Base-by-base conservation (phyloP, 1,284 basidiomycete genomes). In the Heterobasidion irregulare region DNA sequence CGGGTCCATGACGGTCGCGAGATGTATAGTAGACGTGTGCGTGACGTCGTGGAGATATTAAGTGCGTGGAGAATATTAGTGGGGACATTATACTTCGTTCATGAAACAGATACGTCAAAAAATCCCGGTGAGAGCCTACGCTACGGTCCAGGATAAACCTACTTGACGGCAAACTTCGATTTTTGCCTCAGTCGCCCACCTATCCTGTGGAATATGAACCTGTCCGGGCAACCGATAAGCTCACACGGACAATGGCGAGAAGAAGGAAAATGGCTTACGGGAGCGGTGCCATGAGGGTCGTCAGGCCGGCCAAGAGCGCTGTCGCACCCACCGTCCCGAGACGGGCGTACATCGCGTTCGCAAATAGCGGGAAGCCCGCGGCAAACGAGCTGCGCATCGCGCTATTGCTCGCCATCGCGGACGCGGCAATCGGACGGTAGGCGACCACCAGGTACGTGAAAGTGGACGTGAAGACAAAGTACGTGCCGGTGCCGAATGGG, bases 391-490 rank as follows among this genome's bases (percentile, higher is more conserved):
- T 80, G 1, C 89, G 74, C 62, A 88, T 65, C 10, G 83, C 83
- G 41, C 77, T 83, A 65, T 92, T 92, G 34, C 80, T 74, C 0
- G 88, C 86, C 79, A 92, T 83, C 0, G 87, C 87, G 9, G 79
- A 83, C 1, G 89, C 89, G 0, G 89, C 86, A 46, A 90, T 84
- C 0, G 88, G 88, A 10, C 86, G 79, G 65, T 89, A 92, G 0
- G 86, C 84, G 19, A 78, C 82, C 26, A 82, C 83, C 50, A 84
- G 74, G 63, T 86, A 86, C 0, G 86, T 87, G 72, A 91, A 91
- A 1, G 81, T 82, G 1, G 80, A 77, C 0, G 79, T 82, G 67
- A 82, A 92, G 33, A 81, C 75, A 61, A 80, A 85, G 52, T 82
- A 77, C 6, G 77, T 72, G 4, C 83, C 82, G 0, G 73, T 63